These are phyloP conservation scores for Leucaena leucocephala DNA, from an alignment of 306 rosid species.

Conservation along the genomic window DNA sequence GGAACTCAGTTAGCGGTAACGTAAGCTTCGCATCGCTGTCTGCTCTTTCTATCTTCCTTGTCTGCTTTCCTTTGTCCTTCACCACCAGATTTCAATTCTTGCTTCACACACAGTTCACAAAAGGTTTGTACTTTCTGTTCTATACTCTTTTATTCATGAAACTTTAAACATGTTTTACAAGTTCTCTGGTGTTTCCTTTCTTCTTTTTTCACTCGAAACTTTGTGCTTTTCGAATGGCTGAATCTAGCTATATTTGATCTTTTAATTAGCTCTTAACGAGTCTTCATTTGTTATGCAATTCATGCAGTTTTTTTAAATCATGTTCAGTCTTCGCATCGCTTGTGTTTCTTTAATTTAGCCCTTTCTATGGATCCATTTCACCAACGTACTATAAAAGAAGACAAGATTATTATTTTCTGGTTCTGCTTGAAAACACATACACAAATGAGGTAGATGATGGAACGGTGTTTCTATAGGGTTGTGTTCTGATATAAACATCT, in stretches of 20 bases:
- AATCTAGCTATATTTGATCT: background rate
- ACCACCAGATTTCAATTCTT: slow-evolving; percentile 17
- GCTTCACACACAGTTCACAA: slow-evolving; percentile 31
- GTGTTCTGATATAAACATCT: background rate
- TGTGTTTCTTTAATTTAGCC: background rate
- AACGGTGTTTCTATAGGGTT: background rate
- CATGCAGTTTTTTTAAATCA: background rate
- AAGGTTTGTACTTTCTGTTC: slow-evolving; percentile 46
- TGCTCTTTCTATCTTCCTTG: slow-evolving; percentile 42
- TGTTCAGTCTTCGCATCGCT: slow-evolving; percentile 1
- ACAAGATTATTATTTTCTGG: slow-evolving; percentile 3
- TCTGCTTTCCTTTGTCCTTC: slow-evolving; percentile 50
- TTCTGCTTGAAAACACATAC: background rate
- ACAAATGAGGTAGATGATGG: background rate
- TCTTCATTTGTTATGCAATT: background rate
- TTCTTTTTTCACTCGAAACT: slow-evolving; percentile 1
- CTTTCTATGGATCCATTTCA: slow-evolving; percentile 13
- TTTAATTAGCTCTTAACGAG: background rate
- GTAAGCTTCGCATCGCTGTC: slow-evolving; percentile 48
- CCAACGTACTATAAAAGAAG: slow-evolving; percentile 19
- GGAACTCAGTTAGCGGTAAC: slow-evolving; percentile 41
- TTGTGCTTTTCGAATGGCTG: background rate
- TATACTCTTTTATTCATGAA: background rate
- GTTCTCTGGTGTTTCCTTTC: background rate
- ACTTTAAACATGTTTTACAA: background rate